Base-by-base conservation (phyloP, 208 protist genomes). In the Porcisia deanei region DNA sequence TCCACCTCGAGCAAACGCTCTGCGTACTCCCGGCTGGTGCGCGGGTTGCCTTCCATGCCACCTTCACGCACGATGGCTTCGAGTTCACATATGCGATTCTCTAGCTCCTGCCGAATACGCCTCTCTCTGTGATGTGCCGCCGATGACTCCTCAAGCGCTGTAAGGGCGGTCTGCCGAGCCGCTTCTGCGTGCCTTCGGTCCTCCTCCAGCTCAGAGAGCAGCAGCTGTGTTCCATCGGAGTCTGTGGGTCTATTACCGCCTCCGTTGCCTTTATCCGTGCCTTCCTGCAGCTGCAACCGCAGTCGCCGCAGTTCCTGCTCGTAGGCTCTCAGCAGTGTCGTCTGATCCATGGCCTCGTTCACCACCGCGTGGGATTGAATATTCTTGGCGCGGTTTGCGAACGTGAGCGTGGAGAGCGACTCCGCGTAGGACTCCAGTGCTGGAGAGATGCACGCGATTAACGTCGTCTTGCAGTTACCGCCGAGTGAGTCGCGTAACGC, bases 401-500 rank as follows among this genome's bases (percentile, higher is more conserved):
- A 97, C 65, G 88, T 75, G 14, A 97, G 84, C 10, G 93, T 97
- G 16, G 88, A 87, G 49, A 96, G 72, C 47, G 93, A 95, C 82
- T 97, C 91, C 70, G 92, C 88, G 67, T 86, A 83, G 75, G 91
- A 95, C 39, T 90, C 79, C 20, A 75, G 76, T 59, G 87, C 85
- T 14, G 94, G 94, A 7, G 92, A 92, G 30, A 96, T 88, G 81
- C 92, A 96, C 57, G 96, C 94, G 25, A 98, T 81, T 84, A 98
- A 96, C 58, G 85, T 85, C 22, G 96, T 98, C 85, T 96, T 98
- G 58, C 98, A 99, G 89, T 99, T 99, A 39, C 98, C 98, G 39
- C 94, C 94, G 9, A 98, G 85, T 59, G 90, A 94, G 71, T 98
- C 94, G 2, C 94, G 93, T 59, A 99, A 89, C 34, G 98, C 88